Evolutionary conservation across 495 filamentous ascomycete genomes (phyloP), one percentile per base, ranked within the genome.

Genomic region (Daldinia decipiens): DNA sequence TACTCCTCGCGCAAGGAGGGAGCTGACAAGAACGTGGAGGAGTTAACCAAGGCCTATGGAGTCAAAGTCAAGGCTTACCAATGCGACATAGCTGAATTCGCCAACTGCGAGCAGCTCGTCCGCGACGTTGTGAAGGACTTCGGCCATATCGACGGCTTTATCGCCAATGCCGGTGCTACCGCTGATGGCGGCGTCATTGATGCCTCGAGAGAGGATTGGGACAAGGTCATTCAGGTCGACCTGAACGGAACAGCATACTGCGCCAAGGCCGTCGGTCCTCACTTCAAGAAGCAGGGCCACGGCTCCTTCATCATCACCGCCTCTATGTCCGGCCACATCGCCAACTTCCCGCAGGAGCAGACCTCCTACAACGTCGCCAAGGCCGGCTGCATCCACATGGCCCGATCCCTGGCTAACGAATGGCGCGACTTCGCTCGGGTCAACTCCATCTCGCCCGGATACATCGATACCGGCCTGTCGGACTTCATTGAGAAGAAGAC

Each of bases 391-490:
- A 87, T 92, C 71, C 89, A 91, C 78, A 82, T 93, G 59, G 89
- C 87, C 59, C 89, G 89, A 67, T 91, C 89, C 8, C 86, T 93
- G 38, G 91, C 90, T 60, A 89, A 89, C 26, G 91, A 93, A 76
- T 93, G 91, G 91, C 82, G 91, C 59, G 90, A 90, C 75, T 94
- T 94, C 77, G 89, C 90, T 74, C 88, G 91, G 39, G 91, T 93
- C 72, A 93, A 93, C 82, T 86, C 85, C 68, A 92, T 93, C 76
- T 91, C 88, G 15, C 91, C 91, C 31, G 91, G 91, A 36, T 93
- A 93, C 79, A 93, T 95, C 71, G 90, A 91, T 72, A 95, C 92
- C 4, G 92, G 90, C 2, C 79, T 94, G 56, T 89, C 87, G 17
- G 91, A 93, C 77, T 93, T 93, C 75, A 87, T 95, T 26, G 85